These are phyloP conservation scores for Hibiscus mutabilis DNA, from an alignment of 345 rosid genomes.

Conservation along the genomic window DNA sequence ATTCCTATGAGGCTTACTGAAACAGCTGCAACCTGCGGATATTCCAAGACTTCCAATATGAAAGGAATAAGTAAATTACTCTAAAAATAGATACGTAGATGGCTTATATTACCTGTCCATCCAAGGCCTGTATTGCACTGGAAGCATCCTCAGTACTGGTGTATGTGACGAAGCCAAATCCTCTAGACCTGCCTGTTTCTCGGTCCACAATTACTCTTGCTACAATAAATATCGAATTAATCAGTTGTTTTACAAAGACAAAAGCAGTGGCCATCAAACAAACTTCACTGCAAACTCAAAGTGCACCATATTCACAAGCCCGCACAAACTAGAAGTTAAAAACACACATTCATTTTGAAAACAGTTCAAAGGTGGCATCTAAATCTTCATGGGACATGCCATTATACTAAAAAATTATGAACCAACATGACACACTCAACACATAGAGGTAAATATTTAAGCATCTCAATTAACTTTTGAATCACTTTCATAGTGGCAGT, in stretches of 20 bases:
- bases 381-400: no score
- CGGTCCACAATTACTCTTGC: slow-evolving; percentile 85
- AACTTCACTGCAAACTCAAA: background rate
- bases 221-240: slow-evolving; percentile 21
- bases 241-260: slow-evolving; percentile 4
- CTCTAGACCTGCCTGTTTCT: slow-evolving; percentile 87
- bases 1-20: background rate
- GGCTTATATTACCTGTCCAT: slow-evolving; percentile 62
- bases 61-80: background rate
- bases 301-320: no score
- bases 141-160: slow-evolving; percentile 64
- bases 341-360: no score
- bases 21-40: background rate
- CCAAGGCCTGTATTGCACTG: slow-evolving; percentile 87
- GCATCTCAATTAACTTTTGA: background rate
- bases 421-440: background rate
- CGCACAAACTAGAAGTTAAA: no score
- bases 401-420: no score
- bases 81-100: background rate
- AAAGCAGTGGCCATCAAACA: background rate
- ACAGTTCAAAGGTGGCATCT: no score
- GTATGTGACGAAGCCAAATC: slow-evolving; percentile 82
- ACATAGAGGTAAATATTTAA: background rate
- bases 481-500: background rate
- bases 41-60: background rate